These are phyloP conservation scores for Candida arabinofermentans DNA, from an alignment of 805 yeast genomes.

Conservation along the genomic window DNA sequence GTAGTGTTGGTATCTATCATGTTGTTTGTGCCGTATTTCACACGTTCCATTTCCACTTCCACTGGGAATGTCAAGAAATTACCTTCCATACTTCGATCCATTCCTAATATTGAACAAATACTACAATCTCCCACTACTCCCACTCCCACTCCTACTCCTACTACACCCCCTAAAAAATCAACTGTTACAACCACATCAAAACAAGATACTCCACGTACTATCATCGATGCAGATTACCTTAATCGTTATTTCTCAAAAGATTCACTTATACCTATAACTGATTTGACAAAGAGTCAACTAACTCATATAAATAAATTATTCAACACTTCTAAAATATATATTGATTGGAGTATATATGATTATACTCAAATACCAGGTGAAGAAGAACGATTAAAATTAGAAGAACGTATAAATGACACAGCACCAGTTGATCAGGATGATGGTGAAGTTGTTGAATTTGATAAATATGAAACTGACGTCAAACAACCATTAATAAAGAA, in stretches of 20 bases:
- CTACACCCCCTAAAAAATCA: background rate
- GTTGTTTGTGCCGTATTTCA: too few species aligned
- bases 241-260: constrained; percentile 11
- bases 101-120: constrained; percentile 3
- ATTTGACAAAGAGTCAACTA: constrained; percentile 6
- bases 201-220: background rate
- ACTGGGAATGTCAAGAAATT: too few species aligned
- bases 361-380: constrained; percentile 59
- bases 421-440: background rate
- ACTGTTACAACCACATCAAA: background rate
- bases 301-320: constrained; percentile 36
- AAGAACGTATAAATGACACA: constrained; percentile 4
- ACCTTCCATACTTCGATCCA: background rate
- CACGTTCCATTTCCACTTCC: too few species aligned
- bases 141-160: background rate
- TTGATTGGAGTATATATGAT: constrained; percentile 59
- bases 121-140: background rate
- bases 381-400: constrained; percentile 16
- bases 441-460: constrained; percentile 4
- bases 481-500: background rate
- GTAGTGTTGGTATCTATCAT: too few species aligned
- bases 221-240: constrained; percentile 18
- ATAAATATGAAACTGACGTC: constrained; percentile 2
- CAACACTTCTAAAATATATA: constrained; percentile 39
- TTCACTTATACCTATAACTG: constrained; percentile 8